These are phyloP conservation scores for Rubroshorea leprosula DNA, from an alignment of 345 rosid species.

Conservation along the genomic window DNA sequence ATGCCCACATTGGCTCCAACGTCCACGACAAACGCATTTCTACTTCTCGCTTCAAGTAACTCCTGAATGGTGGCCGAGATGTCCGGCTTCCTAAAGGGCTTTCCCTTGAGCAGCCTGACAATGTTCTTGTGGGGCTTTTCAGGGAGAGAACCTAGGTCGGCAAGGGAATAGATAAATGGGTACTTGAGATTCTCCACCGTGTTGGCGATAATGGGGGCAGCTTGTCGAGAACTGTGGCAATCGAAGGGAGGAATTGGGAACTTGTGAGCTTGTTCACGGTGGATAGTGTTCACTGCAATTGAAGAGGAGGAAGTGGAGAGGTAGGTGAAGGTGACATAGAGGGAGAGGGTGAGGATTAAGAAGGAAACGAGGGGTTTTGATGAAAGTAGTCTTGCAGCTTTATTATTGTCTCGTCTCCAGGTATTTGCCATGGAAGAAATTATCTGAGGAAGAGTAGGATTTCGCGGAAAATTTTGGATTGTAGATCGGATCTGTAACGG, in stretches of 20 bases:
- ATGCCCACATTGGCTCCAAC: conserved; percentile 98
- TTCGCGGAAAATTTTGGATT: conserved; percentile 14
- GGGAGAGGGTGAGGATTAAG: conserved; percentile 38
- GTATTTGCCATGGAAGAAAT: conserved; percentile 54
- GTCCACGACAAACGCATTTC: conserved; percentile 65
- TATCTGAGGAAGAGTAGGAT: not conserved
- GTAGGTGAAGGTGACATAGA: conserved; percentile 43
- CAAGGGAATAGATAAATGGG: conserved; percentile 74
- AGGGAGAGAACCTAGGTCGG: conserved; percentile 82
- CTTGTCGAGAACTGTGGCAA: conserved; percentile 66
- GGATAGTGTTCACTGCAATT: not conserved
- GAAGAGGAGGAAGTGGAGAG: conserved; percentile 15
- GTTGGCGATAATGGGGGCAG: conserved; percentile 85
- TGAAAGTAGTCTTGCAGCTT: conserved; percentile 43
- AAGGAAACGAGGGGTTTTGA: conserved; percentile 42
- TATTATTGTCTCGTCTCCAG: conserved; percentile 53
- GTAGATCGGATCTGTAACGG: not conserved
- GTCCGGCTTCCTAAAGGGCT: conserved; percentile 83
- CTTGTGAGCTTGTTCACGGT: not conserved
- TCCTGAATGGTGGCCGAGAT: conserved; percentile 82
- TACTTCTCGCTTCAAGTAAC: conserved; percentile 43
- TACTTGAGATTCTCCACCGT: conserved; percentile 70
- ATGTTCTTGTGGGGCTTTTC: conserved; percentile 98
- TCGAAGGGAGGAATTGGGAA: conserved; percentile 51
- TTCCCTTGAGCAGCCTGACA: conserved; percentile 79